These are phyloP conservation scores for Mycena chlorophos DNA, from an alignment of 768 basidiomycete genomes.

Conservation along the genomic window DNA sequence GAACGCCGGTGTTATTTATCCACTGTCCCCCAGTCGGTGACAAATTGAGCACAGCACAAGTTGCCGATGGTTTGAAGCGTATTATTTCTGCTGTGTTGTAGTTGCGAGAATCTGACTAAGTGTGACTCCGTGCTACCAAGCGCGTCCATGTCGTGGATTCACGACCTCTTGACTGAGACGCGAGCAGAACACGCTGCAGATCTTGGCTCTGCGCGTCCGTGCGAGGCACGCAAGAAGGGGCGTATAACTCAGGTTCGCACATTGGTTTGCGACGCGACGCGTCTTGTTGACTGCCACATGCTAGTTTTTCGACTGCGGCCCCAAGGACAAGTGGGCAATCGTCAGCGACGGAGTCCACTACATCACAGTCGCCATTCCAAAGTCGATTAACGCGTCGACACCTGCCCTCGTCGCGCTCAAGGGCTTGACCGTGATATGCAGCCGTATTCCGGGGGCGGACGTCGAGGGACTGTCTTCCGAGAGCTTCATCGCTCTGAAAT, in stretches of 20 bases:
- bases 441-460: slow-evolving; percentile 46
- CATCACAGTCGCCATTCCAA: slow-evolving; percentile 57
- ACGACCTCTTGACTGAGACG: neutral
- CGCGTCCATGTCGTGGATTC: neutral
- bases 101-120: neutral
- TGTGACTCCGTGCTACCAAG: neutral
- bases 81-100: neutral
- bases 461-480: slow-evolving; percentile 39
- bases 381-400: slow-evolving; percentile 42
- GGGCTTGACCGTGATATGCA: slow-evolving; percentile 50
- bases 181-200: neutral
- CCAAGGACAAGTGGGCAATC: slow-evolving; percentile 54
- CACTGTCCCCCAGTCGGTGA: slow-evolving; percentile 71
- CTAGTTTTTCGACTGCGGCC: slow-evolving; percentile 58
- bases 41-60: slow-evolving; percentile 4
- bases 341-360: slow-evolving; percentile 57
- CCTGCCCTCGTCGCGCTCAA: slow-evolving; percentile 50
- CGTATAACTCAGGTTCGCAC: neutral
- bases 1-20: slow-evolving; percentile 61
- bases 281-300: neutral
- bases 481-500: slow-evolving; percentile 54
- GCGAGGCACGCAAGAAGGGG: neutral
- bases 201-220: neutral
- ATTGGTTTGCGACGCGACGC: neutral
- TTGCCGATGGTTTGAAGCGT: neutral